Evolutionary conservation across 805 yeast species (phyloP), one percentile per base, ranked within the genome.

Genomic region (Dipodascus albidus): DNA sequence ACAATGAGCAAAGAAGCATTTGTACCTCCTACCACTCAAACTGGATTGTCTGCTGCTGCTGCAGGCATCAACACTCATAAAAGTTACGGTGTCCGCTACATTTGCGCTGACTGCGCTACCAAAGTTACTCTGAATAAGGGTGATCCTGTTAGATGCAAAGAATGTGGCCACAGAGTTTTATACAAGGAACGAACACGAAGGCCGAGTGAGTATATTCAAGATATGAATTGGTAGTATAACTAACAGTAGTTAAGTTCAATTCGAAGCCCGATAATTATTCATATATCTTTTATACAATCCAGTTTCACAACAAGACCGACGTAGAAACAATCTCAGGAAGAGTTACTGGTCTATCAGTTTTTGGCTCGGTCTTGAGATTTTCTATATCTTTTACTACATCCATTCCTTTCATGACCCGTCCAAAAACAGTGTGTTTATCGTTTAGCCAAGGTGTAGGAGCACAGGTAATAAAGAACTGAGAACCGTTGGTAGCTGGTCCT

Each of bases 111-210:
- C 74, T 93, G 99, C 72, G 96, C 97, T 6, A 80, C 90, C 53
- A 82, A 84, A 53, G 85, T 90, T 62, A 81, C 95, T 2, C 79
- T 93, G 60, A 83, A 88, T 52, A 88, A 91, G 72, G 87, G 86
- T 61, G 99, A 93, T 69, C 96, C 98, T 27, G 96, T 93, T 59
- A 86, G 98, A 74, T 93, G 99, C 74, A 90, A 89, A 72, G 96
- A 90, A 62, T 93, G 99, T 72, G 99, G 99, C 58, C 98, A 93
- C 74, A 85, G 99, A 74, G 97, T 93, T 56, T 75, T 93, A 58
- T 87, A 91, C 75, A 93, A 93, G 75, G 96, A 96, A 57, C 85
- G 99, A 75, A 91, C 98, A 50, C 87, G 90, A 77, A 82, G 98
- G 75, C 87, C 91, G 95, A 95, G 79, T 54, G 78, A 74, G 70